Percentiles rank a stretch among this genome's conserved stretches.
Conservation (phyloP, 306 rosid species). For the Vachellia pachyceras region DNA sequence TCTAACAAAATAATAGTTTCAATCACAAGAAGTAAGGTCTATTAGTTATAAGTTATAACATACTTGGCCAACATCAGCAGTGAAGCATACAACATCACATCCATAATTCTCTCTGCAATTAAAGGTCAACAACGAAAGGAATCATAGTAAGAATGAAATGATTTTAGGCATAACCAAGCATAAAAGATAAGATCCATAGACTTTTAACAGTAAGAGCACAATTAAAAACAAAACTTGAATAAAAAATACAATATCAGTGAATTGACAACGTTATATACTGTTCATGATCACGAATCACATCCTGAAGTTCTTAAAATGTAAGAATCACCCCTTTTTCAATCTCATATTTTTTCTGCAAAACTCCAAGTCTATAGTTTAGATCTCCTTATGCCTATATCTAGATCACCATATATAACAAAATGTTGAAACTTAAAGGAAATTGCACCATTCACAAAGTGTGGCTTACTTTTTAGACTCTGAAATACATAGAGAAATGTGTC, state of each 20-base stretch:
- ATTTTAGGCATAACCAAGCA: background rate
- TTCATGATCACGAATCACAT: background rate
- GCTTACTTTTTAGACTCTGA: background rate
- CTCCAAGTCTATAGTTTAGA: background rate
- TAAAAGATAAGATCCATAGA: background rate
- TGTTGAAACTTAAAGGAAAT: background rate
- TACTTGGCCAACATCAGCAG: slow-evolving; percentile 99
- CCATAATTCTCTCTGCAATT: slow-evolving; percentile 94
- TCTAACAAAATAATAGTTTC: background rate
- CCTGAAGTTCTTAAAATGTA: background rate
- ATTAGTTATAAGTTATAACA: slow-evolving; percentile 38
- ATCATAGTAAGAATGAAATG: slow-evolving; percentile 13
- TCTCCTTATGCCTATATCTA: background rate
- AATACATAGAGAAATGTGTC: background rate
- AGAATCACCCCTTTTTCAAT: background rate
- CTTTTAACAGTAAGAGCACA: background rate
- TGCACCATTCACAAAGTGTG: background rate
- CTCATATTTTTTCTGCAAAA: slow-evolving; percentile 16
- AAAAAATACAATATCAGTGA: background rate
- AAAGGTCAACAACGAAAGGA: slow-evolving; percentile 28
- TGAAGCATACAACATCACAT: slow-evolving; percentile 97
- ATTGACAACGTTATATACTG: background rate
- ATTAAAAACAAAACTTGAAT: background rate
- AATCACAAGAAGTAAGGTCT: background rate
- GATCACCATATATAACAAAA: background rate